Evolutionary conservation across 495 filamentous ascomycete genomes (phyloP).

Genomic region (Lasiosphaeris hirsuta): DNA sequence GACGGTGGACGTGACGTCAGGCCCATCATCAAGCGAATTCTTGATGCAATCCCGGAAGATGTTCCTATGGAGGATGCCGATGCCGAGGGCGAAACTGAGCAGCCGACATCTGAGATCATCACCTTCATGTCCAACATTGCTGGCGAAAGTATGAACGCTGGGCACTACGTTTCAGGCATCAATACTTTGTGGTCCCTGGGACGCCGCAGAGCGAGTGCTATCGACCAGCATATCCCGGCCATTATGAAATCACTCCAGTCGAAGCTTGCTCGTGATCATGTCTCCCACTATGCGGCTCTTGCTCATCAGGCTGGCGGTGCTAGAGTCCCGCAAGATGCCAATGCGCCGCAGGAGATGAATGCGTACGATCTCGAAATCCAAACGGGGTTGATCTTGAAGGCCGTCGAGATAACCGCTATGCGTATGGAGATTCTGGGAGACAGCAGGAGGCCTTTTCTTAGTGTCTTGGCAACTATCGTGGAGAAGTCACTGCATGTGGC

Average conservation of each 20-base stretch:
- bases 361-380: constrained; percentile 79
- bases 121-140: constrained; percentile 76
- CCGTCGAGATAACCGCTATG: constrained; percentile 83
- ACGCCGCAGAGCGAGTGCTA: constrained; percentile 73
- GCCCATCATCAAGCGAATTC: constrained; percentile 73
- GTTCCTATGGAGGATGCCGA: constrained; percentile 84
- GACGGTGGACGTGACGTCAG: constrained; percentile 58
- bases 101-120: constrained; percentile 72
- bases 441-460: constrained; percentile 85
- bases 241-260: constrained; percentile 90
- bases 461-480: constrained; percentile 87
- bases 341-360: constrained; percentile 58
- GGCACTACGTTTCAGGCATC: constrained; percentile 78
- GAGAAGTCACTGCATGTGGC: constrained; percentile 84
- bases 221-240: constrained; percentile 81
- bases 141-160: constrained; percentile 72
- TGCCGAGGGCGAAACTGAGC: constrained; percentile 72
- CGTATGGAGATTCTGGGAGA: constrained; percentile 95
- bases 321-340: constrained; percentile 41
- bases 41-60: constrained; percentile 88
- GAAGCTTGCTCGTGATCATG: constrained; percentile 93
- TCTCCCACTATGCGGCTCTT: constrained; percentile 64
- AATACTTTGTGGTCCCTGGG: constrained; percentile 90
- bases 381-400: constrained; percentile 84
- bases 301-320: constrained; percentile 41